These are phyloP conservation scores for Triangularia setosa DNA, from an alignment of 2,329 filamentous ascomycete species.

Conservation along the genomic window DNA sequence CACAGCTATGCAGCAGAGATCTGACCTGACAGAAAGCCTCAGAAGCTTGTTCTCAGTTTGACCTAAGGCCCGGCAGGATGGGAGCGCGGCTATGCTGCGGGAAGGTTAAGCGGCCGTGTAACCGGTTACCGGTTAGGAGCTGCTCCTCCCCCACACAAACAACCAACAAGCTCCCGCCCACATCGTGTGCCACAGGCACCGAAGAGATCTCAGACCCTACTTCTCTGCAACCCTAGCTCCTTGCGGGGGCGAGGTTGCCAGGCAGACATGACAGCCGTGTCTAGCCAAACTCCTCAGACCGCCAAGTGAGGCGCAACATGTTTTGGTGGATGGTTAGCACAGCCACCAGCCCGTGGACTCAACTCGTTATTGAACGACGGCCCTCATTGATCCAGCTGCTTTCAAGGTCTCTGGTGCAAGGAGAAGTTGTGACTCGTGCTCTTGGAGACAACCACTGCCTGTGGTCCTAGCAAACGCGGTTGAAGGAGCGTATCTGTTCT, in stretches of 20 bases:
- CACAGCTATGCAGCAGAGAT: not conserved
- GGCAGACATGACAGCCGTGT: not conserved
- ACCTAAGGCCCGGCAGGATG: not conserved
- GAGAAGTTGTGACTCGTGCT: not conserved
- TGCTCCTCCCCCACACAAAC: not conserved
- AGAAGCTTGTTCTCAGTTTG: not conserved
- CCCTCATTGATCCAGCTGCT: not conserved
- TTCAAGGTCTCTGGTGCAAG: not conserved
- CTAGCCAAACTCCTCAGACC: not conserved
- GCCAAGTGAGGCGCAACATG: not conserved
- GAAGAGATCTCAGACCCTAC: not conserved
- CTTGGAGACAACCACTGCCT: not conserved
- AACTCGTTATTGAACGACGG: not conserved
- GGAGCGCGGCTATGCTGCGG: not conserved
- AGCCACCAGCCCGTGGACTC: not conserved
- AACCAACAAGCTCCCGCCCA: not conserved
- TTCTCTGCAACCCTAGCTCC: not conserved
- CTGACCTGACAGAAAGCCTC: not conserved
- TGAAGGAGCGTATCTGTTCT: not conserved
- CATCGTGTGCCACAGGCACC: not conserved
- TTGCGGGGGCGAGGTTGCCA: not conserved
- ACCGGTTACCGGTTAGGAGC: not conserved
- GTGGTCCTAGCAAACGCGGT: not conserved
- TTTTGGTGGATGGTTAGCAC: not conserved
- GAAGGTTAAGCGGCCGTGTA: not conserved